Conservation (phyloP, 441 rosid species). For the Hura crepitans region DNA sequence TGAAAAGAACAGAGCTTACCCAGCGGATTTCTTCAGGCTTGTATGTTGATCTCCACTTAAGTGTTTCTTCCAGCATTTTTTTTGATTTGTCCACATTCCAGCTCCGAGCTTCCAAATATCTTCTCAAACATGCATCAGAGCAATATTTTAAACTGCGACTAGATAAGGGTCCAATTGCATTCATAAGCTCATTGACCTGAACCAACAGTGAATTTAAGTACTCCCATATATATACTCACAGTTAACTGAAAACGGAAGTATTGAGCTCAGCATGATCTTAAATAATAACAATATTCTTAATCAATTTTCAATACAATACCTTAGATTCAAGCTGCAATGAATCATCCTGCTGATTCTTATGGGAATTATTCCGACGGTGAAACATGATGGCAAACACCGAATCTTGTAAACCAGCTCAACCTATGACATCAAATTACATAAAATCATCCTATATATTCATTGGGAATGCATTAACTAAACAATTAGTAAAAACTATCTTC, state of each 20-base stretch:
- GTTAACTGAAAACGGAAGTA: too few relatives aligned
- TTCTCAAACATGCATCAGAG: constrained; percentile 72
- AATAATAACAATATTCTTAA: neutral
- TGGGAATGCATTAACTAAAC: neutral
- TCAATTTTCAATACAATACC: constrained; percentile 38
- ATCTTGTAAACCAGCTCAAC: constrained; percentile 23
- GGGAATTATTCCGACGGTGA: constrained; percentile 47
- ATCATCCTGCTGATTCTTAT: constrained; percentile 47
- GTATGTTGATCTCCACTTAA: constrained; percentile 72
- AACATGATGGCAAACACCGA: constrained; percentile 45
- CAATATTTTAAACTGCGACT: constrained; percentile 49
- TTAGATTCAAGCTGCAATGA: constrained; percentile 44
- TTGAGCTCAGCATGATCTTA: neutral
- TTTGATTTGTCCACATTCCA: constrained; percentile 77
- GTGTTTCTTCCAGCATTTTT: constrained; percentile 79
- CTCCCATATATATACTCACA: too few relatives aligned
- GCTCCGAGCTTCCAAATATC: constrained; percentile 83
- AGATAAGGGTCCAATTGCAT: constrained; percentile 55
- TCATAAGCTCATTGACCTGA: constrained; percentile 63
- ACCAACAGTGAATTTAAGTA: neutral
- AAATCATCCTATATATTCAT: neutral
- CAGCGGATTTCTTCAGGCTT: constrained; percentile 89
- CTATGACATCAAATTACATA: constrained; percentile 16
- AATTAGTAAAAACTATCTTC: neutral
- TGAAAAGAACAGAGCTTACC: constrained; percentile 38